Evolutionary conservation across 1,284 basidiomycete genomes (phyloP), one percentile per base, ranked within the genome.

Genomic region (Mycena citricolor): DNA sequence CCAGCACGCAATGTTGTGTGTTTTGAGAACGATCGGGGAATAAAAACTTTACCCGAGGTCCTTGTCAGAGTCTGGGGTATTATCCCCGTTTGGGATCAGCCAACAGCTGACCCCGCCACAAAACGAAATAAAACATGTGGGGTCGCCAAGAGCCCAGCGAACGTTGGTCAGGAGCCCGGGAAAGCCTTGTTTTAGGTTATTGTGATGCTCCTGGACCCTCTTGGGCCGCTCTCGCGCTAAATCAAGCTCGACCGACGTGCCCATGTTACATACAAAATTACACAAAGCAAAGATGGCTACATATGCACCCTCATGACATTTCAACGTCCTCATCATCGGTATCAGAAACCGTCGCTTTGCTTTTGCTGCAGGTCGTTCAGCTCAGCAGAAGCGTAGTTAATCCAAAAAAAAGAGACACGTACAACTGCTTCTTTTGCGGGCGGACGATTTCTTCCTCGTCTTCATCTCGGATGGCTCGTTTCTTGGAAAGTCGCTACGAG

Each of bases 351-450:
- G 80, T 75, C 57, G 83, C 86, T 61, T 86, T 87, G 61, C 84
- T 87, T 70, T 88, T 89, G 58, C 86, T 89, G 49, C 33, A 38
- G 45, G 38, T 4, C n/a, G 4, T 38, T 47, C 16, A 48, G 32
- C 32, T 29, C 26, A 33, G 13, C 17, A 50, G 17, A 28, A 21
- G 26, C 13, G 43, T 22, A 22, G n/a, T 8, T 33, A 21, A 4
- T 34, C 16, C 22, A 32, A 40, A 12, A 12, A 29, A 39, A 46
- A 36, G 17, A n/a, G 30, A 7, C 7, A 75, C 84, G 58, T 56
- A 88, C 85, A 79, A 84, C 64, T 86, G 83, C 62, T 86, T 88
- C 67, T 83, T 86, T 35, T 79, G 76, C 14, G 81, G 67, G 4
- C 66, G 64, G 4, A 62, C 47, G 37, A 62, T 61, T 21, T 83